Evolutionary conservation across 371 early-diverging fungal genomes (phyloP).

Genomic region (Basidiobolus meristosporus): DNA sequence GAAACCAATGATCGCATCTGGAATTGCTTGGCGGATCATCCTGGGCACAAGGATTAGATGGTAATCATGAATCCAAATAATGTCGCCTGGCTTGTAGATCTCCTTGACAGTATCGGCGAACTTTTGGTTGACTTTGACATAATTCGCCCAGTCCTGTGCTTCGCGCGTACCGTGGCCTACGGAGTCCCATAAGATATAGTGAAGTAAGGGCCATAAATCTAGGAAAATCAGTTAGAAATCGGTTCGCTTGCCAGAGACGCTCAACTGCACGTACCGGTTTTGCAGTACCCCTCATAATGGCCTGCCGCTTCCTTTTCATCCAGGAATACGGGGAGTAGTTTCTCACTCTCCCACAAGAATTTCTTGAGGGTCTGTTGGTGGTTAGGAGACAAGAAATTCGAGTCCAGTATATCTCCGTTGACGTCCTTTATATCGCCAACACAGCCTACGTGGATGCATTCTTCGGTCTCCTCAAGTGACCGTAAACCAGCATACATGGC

Average conservation of each 20-base stretch:
- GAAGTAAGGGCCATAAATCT: constrained; percentile 96
- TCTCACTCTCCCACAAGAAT: constrained; percentile 15
- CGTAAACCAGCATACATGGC: constrained; percentile 58
- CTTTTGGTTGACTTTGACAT: constrained; percentile 62
- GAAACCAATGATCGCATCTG: constrained; percentile 75
- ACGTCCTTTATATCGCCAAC: constrained; percentile 27
- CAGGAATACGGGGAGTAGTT: constrained; percentile 61
- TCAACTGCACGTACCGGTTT: constrained; percentile 38
- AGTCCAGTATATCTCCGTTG: constrained; percentile 11
- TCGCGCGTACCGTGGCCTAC: constrained; percentile 39
- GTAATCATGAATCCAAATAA: constrained; percentile 97
- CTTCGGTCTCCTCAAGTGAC: constrained; percentile 22
- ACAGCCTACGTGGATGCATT: constrained; percentile 45
- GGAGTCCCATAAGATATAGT: constrained; percentile 86
- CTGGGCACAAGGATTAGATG: constrained; percentile 81
- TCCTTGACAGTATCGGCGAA: constrained; percentile 66
- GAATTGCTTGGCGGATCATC: constrained; percentile 60
- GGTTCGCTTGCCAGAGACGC: background rate
- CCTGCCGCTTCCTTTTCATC: constrained; percentile 41
- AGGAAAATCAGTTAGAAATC: background rate
- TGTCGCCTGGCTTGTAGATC: constrained; percentile 62
- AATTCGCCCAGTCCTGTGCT: constrained; percentile 62
- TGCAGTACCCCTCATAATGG: constrained; percentile 85
- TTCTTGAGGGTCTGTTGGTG: constrained; percentile 13
- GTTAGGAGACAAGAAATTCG: constrained; percentile 10